phyloP scores from a whole-genome alignment of 192 early-diverging fungal genomes.

The Anaeromyces robustus region DNA sequence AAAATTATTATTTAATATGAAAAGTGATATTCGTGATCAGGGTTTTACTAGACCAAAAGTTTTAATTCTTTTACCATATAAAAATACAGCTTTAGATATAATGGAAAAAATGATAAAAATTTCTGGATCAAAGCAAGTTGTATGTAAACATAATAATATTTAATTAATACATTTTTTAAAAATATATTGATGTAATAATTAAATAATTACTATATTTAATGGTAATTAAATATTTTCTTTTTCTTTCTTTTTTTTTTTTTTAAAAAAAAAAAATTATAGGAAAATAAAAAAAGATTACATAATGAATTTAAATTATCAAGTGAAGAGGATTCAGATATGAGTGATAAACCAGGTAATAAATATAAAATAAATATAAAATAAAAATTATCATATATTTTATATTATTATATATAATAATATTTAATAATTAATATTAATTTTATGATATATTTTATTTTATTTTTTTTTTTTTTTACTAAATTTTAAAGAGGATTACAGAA shows the following conservation, averaged over 20 bases:
- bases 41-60: conserved; percentile 90
- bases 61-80: conserved; percentile 75
- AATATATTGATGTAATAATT: too few species aligned
- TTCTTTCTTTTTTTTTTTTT: background rate
- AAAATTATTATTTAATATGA: background rate
- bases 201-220: too few species aligned
- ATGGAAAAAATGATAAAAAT: conserved; percentile 59
- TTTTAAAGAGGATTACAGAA: conserved; percentile 46
- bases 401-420: too few species aligned
- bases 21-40: conserved; percentile 75
- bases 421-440: too few species aligned
- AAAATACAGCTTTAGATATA: conserved; percentile 63
- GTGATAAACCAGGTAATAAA: conserved; percentile 42
- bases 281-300: conserved; percentile 67
- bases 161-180: too few species aligned
- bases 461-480: too few species aligned
- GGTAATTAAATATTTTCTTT: too few species aligned
- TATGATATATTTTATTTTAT: conserved; percentile 4
- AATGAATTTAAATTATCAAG: conserved; percentile 56
- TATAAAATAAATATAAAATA: too few species aligned
- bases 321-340: conserved; percentile 36
- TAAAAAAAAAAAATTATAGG: too few species aligned
- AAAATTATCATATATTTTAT: too few species aligned
- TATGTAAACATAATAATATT: too few species aligned
- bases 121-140: conserved; percentile 64